Evolutionary conservation across 176 grass and related monocot species (phyloP).

Genomic region (Aegilops longissima): DNA sequence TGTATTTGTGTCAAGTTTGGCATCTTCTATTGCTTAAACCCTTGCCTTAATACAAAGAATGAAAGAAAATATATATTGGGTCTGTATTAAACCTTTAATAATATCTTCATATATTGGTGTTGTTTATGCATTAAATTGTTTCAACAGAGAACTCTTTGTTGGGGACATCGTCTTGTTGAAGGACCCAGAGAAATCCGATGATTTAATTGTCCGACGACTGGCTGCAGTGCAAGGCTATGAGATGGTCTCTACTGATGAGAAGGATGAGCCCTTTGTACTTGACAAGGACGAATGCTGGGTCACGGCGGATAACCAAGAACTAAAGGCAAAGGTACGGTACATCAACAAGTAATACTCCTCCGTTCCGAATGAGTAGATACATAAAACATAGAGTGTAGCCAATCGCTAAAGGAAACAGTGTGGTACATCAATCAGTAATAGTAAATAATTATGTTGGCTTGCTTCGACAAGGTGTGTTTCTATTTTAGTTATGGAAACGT

Average conservation of each 20-base stretch:
- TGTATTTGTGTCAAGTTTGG: background rate
- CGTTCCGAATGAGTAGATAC: background rate
- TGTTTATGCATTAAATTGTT: constrained; percentile 31
- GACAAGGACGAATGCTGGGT: constrained; percentile 91
- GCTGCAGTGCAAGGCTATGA: constrained; percentile 86
- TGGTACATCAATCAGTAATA: background rate
- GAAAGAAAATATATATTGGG: background rate
- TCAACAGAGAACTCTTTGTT: constrained; percentile 73
- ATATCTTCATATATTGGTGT: background rate
- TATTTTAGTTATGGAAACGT: background rate
- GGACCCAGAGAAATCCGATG: constrained; percentile 77
- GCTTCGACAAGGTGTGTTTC: background rate
- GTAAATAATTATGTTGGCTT: background rate
- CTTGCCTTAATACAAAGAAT: background rate
- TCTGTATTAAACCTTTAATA: background rate
- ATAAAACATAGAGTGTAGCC: background rate
- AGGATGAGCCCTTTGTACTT: constrained; percentile 86
- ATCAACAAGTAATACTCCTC: background rate
- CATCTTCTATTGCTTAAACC: background rate
- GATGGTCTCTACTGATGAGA: constrained; percentile 76
- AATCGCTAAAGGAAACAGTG: background rate
- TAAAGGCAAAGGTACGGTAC: constrained; percentile 72
- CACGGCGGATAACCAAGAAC: constrained; percentile 64
- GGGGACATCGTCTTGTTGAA: constrained; percentile 85
- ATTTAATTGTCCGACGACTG: constrained; percentile 67